Conservation (phyloP, 495 filamentous ascomycete genomes). For the Aspergillus olivimuriae region DNA sequence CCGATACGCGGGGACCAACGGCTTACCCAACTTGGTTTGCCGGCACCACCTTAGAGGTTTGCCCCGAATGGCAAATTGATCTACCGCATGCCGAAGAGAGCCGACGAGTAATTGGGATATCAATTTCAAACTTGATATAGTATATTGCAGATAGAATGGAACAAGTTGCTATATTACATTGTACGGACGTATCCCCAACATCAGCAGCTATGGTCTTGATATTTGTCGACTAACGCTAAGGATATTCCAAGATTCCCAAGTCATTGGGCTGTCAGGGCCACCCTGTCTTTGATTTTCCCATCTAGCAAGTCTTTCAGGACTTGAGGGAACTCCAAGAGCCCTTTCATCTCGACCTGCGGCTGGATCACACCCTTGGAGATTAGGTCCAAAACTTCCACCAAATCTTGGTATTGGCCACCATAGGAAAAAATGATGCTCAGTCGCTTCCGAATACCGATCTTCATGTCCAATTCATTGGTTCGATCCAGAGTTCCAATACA, state of each 20-base stretch:
- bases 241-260: not conserved
- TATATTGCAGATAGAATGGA: no score
- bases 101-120: no score
- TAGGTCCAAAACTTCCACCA: constrained; percentile 15
- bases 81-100: no score
- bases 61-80: no score
- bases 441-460: constrained; percentile 19
- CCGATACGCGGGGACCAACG: no score
- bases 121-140: no score
- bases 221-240: no score
- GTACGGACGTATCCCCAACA: no score
- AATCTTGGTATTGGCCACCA: constrained; percentile 17
- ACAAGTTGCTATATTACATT: no score
- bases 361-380: constrained; percentile 12
- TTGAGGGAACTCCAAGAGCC: constrained; percentile 11
- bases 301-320: constrained; percentile 13
- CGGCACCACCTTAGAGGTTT: no score
- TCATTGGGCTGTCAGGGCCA: constrained; percentile 5
- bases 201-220: no score
- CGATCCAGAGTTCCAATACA: constrained; percentile 15
- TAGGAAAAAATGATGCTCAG: constrained; percentile 21
- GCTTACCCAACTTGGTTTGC: no score
- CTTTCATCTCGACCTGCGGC: constrained; percentile 13
- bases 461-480: constrained; percentile 18
- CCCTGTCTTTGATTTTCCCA: constrained; percentile 15